Percentiles rank a stretch among this genome's conserved stretches.
Evolutionary conservation across 495 filamentous ascomycete genomes (phyloP).

Genomic region (Penicillium tannophilum): DNA sequence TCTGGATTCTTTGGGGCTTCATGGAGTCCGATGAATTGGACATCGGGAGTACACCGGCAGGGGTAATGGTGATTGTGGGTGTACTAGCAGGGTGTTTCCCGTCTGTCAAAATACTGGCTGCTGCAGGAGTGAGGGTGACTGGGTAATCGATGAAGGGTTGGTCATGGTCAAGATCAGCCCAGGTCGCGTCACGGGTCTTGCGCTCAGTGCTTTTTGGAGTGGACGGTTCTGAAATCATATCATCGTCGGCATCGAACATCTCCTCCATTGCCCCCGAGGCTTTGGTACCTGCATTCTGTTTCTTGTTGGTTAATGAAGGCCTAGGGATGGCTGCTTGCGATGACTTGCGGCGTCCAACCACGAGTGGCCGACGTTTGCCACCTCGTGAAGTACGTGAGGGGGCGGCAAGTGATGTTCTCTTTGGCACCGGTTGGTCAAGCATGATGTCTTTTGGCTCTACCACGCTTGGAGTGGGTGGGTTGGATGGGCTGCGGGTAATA

Average conservation of each 20-base stretch:
- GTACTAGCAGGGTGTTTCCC: background rate
- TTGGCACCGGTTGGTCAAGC: constrained; percentile 22
- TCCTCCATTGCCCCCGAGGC: background rate
- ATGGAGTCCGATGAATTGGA: constrained; percentile 15
- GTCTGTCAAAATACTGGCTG: background rate
- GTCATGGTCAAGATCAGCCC: constrained; percentile 7
- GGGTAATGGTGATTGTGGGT: background rate
- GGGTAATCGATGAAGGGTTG: background rate
- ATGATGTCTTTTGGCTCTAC: constrained; percentile 17
- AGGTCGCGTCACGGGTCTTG: constrained; percentile 1
- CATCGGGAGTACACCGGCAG: background rate
- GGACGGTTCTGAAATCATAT: background rate
- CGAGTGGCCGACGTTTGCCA: constrained; percentile 43
- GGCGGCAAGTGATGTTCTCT: constrained; percentile 37
- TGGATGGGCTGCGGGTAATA: constrained; percentile 38
- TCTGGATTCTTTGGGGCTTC: constrained; percentile 15
- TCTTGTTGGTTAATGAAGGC: background rate
- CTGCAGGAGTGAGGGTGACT: background rate
- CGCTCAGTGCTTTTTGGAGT: background rate
- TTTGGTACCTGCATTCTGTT: background rate
- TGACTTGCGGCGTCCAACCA: constrained; percentile 46
- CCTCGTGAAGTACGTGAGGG: constrained; percentile 30
- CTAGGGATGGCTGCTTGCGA: constrained; percentile 33
- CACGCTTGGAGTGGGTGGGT: constrained; percentile 30
- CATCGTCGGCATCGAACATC: constrained; percentile 2